A percentile compares a stretch with the other conserved stretches of the same genome.
These are phyloP conservation scores for Biscogniauxia mediterranea DNA, from an alignment of 2,329 filamentous ascomycete species.

Conservation along the genomic window DNA sequence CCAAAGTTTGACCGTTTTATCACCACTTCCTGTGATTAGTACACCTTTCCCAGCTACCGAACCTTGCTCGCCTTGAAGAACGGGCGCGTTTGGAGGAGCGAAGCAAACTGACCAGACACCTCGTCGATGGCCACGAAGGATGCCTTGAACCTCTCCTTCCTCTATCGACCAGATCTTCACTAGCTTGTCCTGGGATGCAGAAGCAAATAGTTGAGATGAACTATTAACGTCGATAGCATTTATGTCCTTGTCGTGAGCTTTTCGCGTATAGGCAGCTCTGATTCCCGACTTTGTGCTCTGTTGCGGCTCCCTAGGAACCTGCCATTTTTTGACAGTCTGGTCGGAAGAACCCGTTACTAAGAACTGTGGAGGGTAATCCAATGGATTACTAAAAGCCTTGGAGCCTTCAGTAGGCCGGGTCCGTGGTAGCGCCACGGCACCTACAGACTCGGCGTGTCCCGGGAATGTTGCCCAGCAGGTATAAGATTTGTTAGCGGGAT, in stretches of 20 bases:
- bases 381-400: constrained; percentile 67
- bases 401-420: constrained; percentile 65
- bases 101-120: constrained; percentile 97
- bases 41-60: constrained; percentile 76
- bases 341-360: constrained; percentile 93
- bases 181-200: constrained; percentile 92
- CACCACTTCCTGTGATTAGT: constrained; percentile 85
- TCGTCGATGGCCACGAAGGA: constrained; percentile 86
- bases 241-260: constrained; percentile 98
- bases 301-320: constrained; percentile 61
- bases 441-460: constrained; percentile 90
- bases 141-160: constrained; percentile 86
- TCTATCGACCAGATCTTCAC: constrained; percentile 95
- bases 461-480: constrained; percentile 80
- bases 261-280: constrained; percentile 78
- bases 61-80: constrained; percentile 69
- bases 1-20: constrained; percentile 97
- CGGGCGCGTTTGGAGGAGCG: constrained; percentile 73
- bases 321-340: constrained; percentile 92
- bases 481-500: constrained; percentile 71
- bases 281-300: constrained; percentile 51
- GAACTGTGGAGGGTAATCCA: constrained; percentile 78
- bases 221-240: constrained; percentile 86
- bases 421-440: constrained; percentile 81
- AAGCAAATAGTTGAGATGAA: constrained; percentile 79